Conservation (phyloP, 805 yeast genomes). For the Yamadazyma endophytica region DNA sequence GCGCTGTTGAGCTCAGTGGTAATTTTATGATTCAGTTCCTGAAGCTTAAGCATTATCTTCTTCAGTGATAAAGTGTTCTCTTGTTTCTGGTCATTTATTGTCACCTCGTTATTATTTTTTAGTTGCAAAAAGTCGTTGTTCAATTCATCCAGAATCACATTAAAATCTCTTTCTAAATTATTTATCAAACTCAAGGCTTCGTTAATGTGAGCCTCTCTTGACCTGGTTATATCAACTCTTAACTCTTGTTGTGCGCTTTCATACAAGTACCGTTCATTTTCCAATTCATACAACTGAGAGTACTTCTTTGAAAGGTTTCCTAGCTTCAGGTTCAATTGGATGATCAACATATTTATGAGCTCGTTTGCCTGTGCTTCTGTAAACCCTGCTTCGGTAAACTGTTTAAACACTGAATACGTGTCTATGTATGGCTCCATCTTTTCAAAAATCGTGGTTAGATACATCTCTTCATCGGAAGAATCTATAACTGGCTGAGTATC, state of each 20-base stretch:
- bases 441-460: slow-evolving; percentile 56
- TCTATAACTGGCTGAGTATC: slow-evolving; percentile 1
- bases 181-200: slow-evolving; percentile 64
- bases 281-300: slow-evolving; percentile 62
- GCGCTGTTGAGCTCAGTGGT: slow-evolving; percentile 78
- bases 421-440: slow-evolving; percentile 43
- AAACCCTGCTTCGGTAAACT: slow-evolving; percentile 54
- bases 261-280: slow-evolving; percentile 82
- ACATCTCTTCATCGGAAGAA: slow-evolving; percentile 7
- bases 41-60: slow-evolving; percentile 62
- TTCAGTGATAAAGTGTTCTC: slow-evolving; percentile 77
- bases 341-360: slow-evolving; percentile 46
- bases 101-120: slow-evolving; percentile 77
- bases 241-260: slow-evolving; percentile 91
- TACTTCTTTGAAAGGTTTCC: slow-evolving; percentile 43
- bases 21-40: slow-evolving; percentile 80
- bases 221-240: slow-evolving; percentile 68
- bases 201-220: slow-evolving; percentile 66
- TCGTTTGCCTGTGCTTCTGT: slow-evolving; percentile 57
- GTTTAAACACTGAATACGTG: slow-evolving; percentile 50
- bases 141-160: slow-evolving; percentile 70
- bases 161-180: slow-evolving; percentile 66
- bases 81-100: slow-evolving; percentile 79
- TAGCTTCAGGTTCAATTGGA: slow-evolving; percentile 39
- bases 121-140: slow-evolving; percentile 53